Percentiles rank a stretch among this genome's conserved stretches.
phyloP scores from a whole-genome alignment of 2,329 filamentous ascomycete genomes.

The Hirsutella minnesotensis region DNA sequence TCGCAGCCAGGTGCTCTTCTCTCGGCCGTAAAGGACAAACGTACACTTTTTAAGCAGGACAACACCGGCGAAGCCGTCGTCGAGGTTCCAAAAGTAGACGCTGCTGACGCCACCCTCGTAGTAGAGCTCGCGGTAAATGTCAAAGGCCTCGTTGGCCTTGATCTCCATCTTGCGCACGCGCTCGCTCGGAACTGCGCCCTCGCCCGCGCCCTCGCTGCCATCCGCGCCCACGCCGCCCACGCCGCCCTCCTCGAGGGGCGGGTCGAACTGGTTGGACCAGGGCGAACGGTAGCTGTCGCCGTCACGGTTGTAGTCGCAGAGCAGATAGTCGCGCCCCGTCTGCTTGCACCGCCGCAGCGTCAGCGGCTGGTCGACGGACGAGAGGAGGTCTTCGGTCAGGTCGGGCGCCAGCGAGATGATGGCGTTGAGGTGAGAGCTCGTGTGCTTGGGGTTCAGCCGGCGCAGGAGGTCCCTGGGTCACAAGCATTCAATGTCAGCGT shows the following conservation, averaged over 20 bases:
- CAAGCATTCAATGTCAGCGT: neutral
- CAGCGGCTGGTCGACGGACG: slow-evolving; percentile 92
- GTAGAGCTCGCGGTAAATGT: slow-evolving; percentile 92
- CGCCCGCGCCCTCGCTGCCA: slow-evolving; percentile 51
- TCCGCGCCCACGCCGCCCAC: slow-evolving; percentile 37
- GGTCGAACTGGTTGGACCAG: slow-evolving; percentile 99
- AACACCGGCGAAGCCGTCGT: slow-evolving; percentile 94
- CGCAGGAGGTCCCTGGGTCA: slow-evolving; percentile 80
- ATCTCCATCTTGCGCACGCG: slow-evolving; percentile 88
- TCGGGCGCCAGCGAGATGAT: slow-evolving; percentile 84
- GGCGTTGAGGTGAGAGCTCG: slow-evolving; percentile 72
- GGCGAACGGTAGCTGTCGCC: slow-evolving; percentile 94
- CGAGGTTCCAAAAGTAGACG: slow-evolving; percentile 96
- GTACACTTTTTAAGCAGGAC: slow-evolving; percentile 89
- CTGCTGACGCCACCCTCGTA: slow-evolving; percentile 93
- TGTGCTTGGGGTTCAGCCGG: slow-evolving; percentile 90
- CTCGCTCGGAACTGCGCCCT: slow-evolving; percentile 81
- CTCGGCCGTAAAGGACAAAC: slow-evolving; percentile 16
- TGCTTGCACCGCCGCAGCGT: slow-evolving; percentile 75
- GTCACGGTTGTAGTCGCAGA: slow-evolving; percentile 99
- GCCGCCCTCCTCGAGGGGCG: slow-evolving; percentile 60
- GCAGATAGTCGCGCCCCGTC: slow-evolving; percentile 86
- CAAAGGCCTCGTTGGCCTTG: slow-evolving; percentile 88
- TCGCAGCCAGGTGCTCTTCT: too few species aligned
- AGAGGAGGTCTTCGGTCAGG: slow-evolving; percentile 93